These are phyloP conservation scores for Hypoxylon fragiforme DNA, from an alignment of 495 filamentous ascomycete genomes.

Conservation along the genomic window DNA sequence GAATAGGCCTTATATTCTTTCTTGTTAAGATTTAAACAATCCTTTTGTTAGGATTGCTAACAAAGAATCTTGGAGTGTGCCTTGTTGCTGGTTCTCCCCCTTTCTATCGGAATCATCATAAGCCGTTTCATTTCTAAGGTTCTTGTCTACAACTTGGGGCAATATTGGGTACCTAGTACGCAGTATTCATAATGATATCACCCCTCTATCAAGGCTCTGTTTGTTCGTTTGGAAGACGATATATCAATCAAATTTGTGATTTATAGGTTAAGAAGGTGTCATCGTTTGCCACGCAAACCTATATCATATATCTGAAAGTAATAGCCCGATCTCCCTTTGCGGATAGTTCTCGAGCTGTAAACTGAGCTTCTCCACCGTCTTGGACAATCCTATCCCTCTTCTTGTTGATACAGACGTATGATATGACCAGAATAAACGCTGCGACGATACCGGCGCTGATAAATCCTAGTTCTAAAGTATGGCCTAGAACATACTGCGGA, in stretches of 20 bases:
- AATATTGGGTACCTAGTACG: too few relatives aligned
- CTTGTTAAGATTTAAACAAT: not conserved
- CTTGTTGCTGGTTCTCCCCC: not conserved
- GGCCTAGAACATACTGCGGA: slow-evolving; percentile 68
- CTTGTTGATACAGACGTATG: slow-evolving; percentile 64
- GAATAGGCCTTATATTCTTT: too few relatives aligned
- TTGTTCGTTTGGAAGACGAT: too few relatives aligned
- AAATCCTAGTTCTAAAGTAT: slow-evolving; percentile 70
- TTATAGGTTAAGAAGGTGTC: not conserved
- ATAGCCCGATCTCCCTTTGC: slow-evolving; percentile 65
- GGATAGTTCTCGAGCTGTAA: slow-evolving; percentile 58
- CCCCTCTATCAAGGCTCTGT: too few relatives aligned
- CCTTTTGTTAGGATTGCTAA: slow-evolving; percentile 3
- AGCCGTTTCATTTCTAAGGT: not conserved
- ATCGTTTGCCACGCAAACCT: not conserved
- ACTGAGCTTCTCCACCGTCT: slow-evolving; percentile 49
- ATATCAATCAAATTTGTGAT: too few relatives aligned
- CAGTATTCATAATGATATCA: too few relatives aligned
- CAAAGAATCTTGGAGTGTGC: not conserved
- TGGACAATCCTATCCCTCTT: slow-evolving; percentile 52
- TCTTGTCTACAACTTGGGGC: too few relatives aligned
- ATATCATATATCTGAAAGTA: slow-evolving; percentile 64
- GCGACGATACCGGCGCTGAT: slow-evolving; percentile 64
- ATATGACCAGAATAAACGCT: slow-evolving; percentile 53
- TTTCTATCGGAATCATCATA: not conserved